These are phyloP conservation scores for Blastobotrys robertii DNA, from an alignment of 805 yeast species.

Conservation along the genomic window DNA sequence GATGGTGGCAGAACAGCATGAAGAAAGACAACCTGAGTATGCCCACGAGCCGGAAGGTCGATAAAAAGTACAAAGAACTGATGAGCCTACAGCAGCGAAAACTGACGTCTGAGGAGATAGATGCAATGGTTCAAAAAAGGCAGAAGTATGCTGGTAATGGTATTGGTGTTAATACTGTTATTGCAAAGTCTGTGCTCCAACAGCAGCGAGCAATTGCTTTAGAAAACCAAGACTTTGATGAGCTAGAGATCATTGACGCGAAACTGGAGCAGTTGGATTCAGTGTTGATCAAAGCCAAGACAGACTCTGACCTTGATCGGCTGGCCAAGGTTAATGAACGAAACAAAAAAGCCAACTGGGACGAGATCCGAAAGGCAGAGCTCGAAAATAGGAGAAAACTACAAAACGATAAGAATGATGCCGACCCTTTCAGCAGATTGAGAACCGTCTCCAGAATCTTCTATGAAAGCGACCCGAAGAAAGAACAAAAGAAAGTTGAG, in stretches of 20 bases:
- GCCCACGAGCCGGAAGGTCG: conserved; percentile 57
- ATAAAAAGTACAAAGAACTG: conserved; percentile 54
- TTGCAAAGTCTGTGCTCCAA: conserved; percentile 58
- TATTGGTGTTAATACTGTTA: conserved; percentile 66
- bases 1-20: conserved; percentile 53
- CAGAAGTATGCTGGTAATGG: conserved; percentile 48
- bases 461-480: conserved; percentile 47
- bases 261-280: conserved; percentile 23
- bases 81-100: conserved; percentile 53
- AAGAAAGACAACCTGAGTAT: conserved; percentile 44
- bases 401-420: conserved; percentile 27
- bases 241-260: conserved; percentile 26
- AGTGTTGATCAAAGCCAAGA: not conserved
- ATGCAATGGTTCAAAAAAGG: conserved; percentile 67
- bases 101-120: conserved; percentile 61
- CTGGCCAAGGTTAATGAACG: conserved; percentile 72
- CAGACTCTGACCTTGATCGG: conserved; percentile 25
- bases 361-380: conserved; percentile 73
- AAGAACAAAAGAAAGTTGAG: conserved; percentile 41
- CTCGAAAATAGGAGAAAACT: conserved; percentile 42
- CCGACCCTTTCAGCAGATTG: conserved; percentile 82
- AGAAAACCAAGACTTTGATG: conserved; percentile 31
- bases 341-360: conserved; percentile 73
- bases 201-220: conserved; percentile 69
- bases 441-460: conserved; percentile 81